Evolutionary conservation across 345 rosid genomes (phyloP), one percentile per base, ranked within the genome.

Genomic region (Abelmoschus esculentus): DNA sequence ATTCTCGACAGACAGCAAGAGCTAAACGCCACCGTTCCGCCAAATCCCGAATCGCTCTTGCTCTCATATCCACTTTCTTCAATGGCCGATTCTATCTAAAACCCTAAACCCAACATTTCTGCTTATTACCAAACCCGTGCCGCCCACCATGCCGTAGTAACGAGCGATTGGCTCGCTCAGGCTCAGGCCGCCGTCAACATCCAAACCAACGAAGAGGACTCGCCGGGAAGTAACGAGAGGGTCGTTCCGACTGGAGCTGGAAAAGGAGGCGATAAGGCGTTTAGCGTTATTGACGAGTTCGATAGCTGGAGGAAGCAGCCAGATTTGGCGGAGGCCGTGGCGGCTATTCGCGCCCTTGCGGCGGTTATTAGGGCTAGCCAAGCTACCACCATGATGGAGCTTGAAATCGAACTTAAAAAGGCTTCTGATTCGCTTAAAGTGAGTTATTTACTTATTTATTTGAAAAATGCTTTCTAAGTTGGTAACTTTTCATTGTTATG

Each of bases 351-450:
- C 58, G 95, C 97, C 32, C 71, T 93, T 1, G 61, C 61, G 4
- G 89, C 93, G 4, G 96, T 87, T 69, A 89, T 91, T 61, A 77
- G 95, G 73, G 82, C 85, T 15, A 88, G 98, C 66, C 79, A 86
- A 71, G 98, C 98, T 14, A 91, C 78, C 3, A 91, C 98, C 3
- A 91, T 93, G 97, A 93, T 93, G 98, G 95, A 91, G 85, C 98
- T 93, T 63, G 97, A 93, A 74, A 91, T 89, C 71, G 98, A 89
- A 83, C 93, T 93, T 13, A 91, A 86, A 67, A 91, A 80, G 61
- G 97, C 96, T 10, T 91, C 97, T 0, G 98, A 93, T 83, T 88
- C 86, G 4, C 91, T 93, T 28, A 93, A 91, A 80, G 97, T 89
- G 69, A 77, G 87, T 71, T 22, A 15, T 54, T 62, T 34, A 5